These are phyloP conservation scores for Psilocybe mexicana DNA, from an alignment of 1,284 basidiomycete genomes.

Conservation along the genomic window DNA sequence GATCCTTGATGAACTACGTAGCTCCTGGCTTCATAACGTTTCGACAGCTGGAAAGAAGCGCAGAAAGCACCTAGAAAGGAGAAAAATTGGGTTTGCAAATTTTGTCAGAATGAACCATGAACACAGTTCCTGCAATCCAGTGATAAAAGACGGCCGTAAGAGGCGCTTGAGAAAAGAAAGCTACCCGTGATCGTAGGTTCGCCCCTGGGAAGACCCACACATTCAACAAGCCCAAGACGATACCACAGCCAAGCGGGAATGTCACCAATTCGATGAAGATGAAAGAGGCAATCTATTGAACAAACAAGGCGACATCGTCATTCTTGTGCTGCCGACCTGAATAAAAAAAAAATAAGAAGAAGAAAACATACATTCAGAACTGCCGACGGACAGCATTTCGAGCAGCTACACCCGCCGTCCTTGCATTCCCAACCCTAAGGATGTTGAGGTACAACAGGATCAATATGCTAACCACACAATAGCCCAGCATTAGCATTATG, in stretches of 20 bases:
- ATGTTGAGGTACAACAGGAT: conserved; percentile 73
- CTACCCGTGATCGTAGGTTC: conserved; percentile 57
- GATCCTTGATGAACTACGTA: conserved; percentile 96
- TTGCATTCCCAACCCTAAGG: conserved; percentile 69
- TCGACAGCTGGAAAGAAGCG: conserved; percentile 77
- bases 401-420: conserved; percentile 70
- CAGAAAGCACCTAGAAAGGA: conserved; percentile 78
- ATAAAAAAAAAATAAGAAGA: not conserved
- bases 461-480: conserved; percentile 61
- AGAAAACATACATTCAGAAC: conserved; percentile 69
- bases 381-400: conserved; percentile 79
- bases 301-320: not conserved
- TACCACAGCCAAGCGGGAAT: conserved; percentile 90
- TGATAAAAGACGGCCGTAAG: conserved; percentile 83
- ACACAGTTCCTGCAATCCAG: conserved; percentile 94
- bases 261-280: conserved; percentile 86
- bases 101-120: conserved; percentile 49
- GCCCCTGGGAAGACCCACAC: conserved; percentile 83
- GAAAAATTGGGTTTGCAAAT: no score
- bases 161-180: conserved; percentile 69
- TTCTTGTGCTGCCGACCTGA: no score
- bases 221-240: conserved; percentile 82
- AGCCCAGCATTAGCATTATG: conserved; percentile 62
- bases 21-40: conserved; percentile 86
- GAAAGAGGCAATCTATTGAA: conserved; percentile 74